Evolutionary conservation across 2,329 filamentous ascomycete species (phyloP).

Genomic region (Colletotrichum lini): DNA sequence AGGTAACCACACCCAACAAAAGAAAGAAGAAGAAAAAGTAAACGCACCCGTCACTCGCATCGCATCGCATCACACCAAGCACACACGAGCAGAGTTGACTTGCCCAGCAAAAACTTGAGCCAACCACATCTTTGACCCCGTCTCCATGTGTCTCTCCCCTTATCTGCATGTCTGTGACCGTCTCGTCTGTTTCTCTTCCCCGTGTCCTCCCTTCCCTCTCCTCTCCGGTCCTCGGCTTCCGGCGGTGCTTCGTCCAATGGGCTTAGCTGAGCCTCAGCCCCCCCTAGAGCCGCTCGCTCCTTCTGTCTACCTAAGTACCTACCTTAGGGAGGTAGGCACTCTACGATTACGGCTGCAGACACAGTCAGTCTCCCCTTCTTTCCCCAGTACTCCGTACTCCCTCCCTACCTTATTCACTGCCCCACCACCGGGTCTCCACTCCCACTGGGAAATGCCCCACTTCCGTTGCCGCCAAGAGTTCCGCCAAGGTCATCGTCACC

Average conservation of each 20-base stretch:
- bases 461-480: conserved; percentile 39
- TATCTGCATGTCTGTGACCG: background rate
- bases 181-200: conserved; percentile 27
- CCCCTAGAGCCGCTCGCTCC: no score
- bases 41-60: conserved; percentile 9
- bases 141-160: conserved; percentile 2
- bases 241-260: background rate
- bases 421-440: conserved; percentile 30
- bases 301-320: no score
- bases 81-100: background rate
- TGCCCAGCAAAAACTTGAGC: background rate
- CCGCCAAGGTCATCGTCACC: conserved; percentile 42
- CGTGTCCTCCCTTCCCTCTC: conserved; percentile 1
- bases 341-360: no score
- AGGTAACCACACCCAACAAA: background rate
- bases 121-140: conserved; percentile 2
- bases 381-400: background rate
- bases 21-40: background rate
- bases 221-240: conserved; percentile 14
- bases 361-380: background rate
- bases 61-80: background rate
- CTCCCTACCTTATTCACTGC: conserved; percentile 2
- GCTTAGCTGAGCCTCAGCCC: no score
- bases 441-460: conserved; percentile 27
- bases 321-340: background rate